These are phyloP conservation scores for Penicillium flavigenum DNA, from an alignment of 495 filamentous ascomycete species.

Conservation along the genomic window DNA sequence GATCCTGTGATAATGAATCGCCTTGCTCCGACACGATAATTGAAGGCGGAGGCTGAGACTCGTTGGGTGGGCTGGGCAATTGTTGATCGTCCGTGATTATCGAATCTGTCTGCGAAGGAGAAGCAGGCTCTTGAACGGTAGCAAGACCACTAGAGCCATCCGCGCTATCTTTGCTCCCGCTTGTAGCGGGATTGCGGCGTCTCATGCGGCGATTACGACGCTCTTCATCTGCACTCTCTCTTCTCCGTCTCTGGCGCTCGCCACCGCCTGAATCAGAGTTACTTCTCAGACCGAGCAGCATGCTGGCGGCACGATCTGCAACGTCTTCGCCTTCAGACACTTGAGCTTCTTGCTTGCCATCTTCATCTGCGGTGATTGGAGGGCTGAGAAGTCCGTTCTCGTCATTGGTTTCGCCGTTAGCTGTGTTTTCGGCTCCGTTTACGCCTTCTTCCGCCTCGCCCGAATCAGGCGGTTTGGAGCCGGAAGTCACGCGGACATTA, in stretches of 20 bases:
- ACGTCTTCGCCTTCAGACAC: conserved; percentile 68
- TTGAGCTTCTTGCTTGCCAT: conserved; percentile 39
- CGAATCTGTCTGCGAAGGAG: conserved; percentile 29
- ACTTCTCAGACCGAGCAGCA: conserved; percentile 77
- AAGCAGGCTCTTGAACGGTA: conserved; percentile 36
- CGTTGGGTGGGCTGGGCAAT: conserved; percentile 31
- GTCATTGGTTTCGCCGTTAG: conserved; percentile 27
- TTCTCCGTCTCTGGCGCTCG: conserved; percentile 59
- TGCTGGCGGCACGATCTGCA: conserved; percentile 75
- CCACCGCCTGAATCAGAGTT: conserved; percentile 54
- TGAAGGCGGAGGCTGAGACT: conserved; percentile 32
- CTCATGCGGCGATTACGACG: conserved; percentile 58
- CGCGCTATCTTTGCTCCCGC: conserved; percentile 48
- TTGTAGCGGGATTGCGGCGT: conserved; percentile 50
- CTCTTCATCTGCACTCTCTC: conserved; percentile 73
- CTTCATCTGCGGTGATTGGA: conserved; percentile 37
- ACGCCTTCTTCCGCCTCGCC: conserved; percentile 34
- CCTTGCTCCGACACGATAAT: conserved; percentile 46
- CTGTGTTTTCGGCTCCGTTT: conserved; percentile 19
- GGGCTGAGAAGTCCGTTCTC: conserved; percentile 43
- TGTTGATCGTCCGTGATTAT: conserved; percentile 26
- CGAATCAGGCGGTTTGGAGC: conserved; percentile 68
- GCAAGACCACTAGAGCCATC: conserved; percentile 38
- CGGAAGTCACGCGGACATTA: conserved; percentile 85
- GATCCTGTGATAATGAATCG: conserved; percentile 20